These are phyloP conservation scores for Fusarium coffeatum DNA, from an alignment of 2,329 filamentous ascomycete genomes.

Conservation along the genomic window DNA sequence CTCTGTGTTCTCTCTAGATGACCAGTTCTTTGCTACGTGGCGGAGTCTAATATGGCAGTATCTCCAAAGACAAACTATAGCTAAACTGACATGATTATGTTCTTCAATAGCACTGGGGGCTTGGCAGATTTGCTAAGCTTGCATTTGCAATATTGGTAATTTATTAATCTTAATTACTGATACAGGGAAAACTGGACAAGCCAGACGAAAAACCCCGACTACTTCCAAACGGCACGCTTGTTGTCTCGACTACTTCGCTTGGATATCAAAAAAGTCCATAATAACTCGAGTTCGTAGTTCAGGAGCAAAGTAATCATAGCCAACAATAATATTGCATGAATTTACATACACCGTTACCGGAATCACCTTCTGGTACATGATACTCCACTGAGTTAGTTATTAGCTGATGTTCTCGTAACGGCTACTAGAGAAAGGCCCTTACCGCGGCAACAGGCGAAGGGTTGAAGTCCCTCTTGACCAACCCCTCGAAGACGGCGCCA, in stretches of 20 bases:
- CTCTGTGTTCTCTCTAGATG: too few relatives aligned
- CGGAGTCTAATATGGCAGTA: too few relatives aligned
- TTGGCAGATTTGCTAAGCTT: too few relatives aligned
- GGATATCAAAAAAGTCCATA: conserved; percentile 49
- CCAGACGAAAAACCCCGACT: too few relatives aligned
- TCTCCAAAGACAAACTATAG: too few relatives aligned
- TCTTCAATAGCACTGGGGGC: too few relatives aligned
- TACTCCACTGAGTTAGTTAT: conserved; percentile 47
- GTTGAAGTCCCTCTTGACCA: conserved; percentile 39
- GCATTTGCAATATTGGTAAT: too few relatives aligned
- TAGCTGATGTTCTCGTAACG: rapidly evolving
- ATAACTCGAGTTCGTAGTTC: conserved; percentile 46
- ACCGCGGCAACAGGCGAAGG: conserved; percentile 44
- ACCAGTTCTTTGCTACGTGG: too few relatives aligned
- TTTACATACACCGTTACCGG: conserved; percentile 53
- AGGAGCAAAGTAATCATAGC: conserved; percentile 52
- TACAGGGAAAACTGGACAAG: too few relatives aligned
- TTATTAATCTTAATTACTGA: too few relatives aligned
- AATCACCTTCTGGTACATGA: conserved; percentile 52
- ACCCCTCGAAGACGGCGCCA: conserved; percentile 43
- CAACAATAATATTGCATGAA: conserved; percentile 50
- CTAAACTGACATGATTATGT: too few relatives aligned
- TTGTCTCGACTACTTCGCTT: conserved; percentile 2
- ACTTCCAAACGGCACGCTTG: too few relatives aligned
- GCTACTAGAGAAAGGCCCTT: background rate